Evolutionary conservation across 2,329 filamentous ascomycete species (phyloP), one percentile per base, ranked within the genome.

Genomic region (Aspergillus spinulosporus): DNA sequence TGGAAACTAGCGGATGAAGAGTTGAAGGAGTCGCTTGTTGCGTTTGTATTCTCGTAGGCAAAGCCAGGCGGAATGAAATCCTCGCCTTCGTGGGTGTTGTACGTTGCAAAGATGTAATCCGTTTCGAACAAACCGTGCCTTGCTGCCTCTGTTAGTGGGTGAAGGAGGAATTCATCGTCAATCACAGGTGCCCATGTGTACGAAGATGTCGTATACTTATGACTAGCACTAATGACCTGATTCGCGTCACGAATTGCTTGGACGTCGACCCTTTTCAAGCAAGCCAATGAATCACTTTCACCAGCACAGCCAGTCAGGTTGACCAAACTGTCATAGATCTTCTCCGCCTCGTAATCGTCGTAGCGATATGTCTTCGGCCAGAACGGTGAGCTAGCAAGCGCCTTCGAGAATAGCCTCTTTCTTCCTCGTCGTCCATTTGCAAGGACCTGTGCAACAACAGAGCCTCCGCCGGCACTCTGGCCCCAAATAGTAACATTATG

Each of bases 21-120:
- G 60, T 84, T 84, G 65, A 81, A 85, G 0, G 76, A 74, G 1
- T 72, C 71, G 0, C 66, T 64, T 5, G 70, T 67, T 7, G 31
- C 26, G 11, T 51, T 43, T 2, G 47, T 39, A 0, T 64, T 60
- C 0, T 60, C 58, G 47, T 69, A 72, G 14, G 72, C 65, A 1
- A 86, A 71, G 0, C 78, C 80, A 0, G 78, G 66, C 0, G 83
- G 82, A 21, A 85, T 73, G 62, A 88, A 87, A 59, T 83, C 84
- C 66, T 86, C 80, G 21, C 85, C 84, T 68, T 87, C 84, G 64
- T 85, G 81, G 0, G 80, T 77, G 65, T 87, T 87, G 67, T 86
- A 86, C 75, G 80, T 82, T n/a, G 77, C 76, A 59, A 80, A 81
- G 0, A 78, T 76, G 6, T 71, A 66, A 1, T 80, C 74, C 2